Evolutionary conservation across 768 basidiomycete species (phyloP).

Genomic region (Tulasnella sp.): DNA sequence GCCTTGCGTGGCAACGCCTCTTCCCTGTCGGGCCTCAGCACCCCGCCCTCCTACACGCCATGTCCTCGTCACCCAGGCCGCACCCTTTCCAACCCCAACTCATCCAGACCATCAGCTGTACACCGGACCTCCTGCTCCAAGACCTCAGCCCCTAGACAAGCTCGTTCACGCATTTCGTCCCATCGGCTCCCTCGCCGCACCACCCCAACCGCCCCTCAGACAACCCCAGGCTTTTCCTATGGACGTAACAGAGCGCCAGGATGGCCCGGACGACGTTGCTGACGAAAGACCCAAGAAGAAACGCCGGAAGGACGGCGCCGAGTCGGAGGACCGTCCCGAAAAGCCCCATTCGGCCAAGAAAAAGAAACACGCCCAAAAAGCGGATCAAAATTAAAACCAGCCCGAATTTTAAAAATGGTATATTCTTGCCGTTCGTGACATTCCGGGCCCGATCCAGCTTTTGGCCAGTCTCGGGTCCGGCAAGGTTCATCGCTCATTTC

Average conservation of each 20-base stretch:
- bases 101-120: background rate
- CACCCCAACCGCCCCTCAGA: background rate
- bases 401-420: background rate
- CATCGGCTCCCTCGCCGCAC: constrained; percentile 15
- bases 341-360: background rate
- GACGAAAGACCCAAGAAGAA: background rate
- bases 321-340: background rate
- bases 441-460: background rate
- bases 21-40: constrained; percentile 9
- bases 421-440: background rate
- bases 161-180: constrained; percentile 20
- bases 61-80: constrained; percentile 18
- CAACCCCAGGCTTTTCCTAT: background rate
- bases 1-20: background rate
- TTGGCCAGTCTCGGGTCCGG: no score
- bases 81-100: constrained; percentile 5
- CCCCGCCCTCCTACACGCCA: constrained; percentile 17
- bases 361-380: constrained; percentile 4
- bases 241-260: background rate
- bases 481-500: no score
- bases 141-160: constrained; percentile 13
- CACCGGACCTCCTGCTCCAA: constrained; percentile 6
- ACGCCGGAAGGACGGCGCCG: background rate
- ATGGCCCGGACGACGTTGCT: background rate
- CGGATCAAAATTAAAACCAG: background rate